Evolutionary conservation across 768 basidiomycete species (phyloP), one percentile per base, ranked within the genome.

Genomic region (Trametes elegans): DNA sequence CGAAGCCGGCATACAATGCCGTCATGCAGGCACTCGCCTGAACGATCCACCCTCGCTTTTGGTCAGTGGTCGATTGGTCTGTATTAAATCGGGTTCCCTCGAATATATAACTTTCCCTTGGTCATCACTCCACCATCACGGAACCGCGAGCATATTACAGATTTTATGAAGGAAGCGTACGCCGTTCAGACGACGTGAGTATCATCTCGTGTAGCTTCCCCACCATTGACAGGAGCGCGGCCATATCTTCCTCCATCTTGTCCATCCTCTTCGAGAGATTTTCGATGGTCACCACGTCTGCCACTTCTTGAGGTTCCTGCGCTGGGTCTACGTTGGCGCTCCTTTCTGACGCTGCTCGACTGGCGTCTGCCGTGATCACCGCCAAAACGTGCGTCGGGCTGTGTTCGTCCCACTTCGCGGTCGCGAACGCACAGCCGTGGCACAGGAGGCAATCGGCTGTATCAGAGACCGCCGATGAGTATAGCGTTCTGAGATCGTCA

Each of bases 1-100:
- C 75, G 31, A 79, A 81, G 74, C 59, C 70, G 11, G 71, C 70
- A 18, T 69, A 70, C 62, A 67, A 51, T 29, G 69, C 64, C 9
- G 61, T 72, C 31, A 66, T 67, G 31, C 64, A 64, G 49, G 60
- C 65, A 1, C 47, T 71, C 42, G 51, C 62, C 7, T 67, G 44
- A 53, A 7, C n/a, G n/a, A n/a, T n/a, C n/a, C n/a, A n/a, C n/a
- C n/a, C n/a, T n/a, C n/a, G n/a, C n/a, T n/a, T n/a, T n/a, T n/a
- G n/a, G n/a, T n/a, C n/a, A n/a, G n/a, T n/a, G n/a, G n/a, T n/a
- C n/a, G n/a, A n/a, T n/a, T n/a, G n/a, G n/a, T n/a, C n/a, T n/a
- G n/a, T n/a, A n/a, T n/a, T n/a, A n/a, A n/a, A n/a, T n/a, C n/a
- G n/a, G n/a, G n/a, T n/a, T n/a, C n/a, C n/a, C n/a, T n/a, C n/a